phyloP scores from a whole-genome alignment of 352 stramenopile genomes.

The Saprolegnia parasitica region DNA sequence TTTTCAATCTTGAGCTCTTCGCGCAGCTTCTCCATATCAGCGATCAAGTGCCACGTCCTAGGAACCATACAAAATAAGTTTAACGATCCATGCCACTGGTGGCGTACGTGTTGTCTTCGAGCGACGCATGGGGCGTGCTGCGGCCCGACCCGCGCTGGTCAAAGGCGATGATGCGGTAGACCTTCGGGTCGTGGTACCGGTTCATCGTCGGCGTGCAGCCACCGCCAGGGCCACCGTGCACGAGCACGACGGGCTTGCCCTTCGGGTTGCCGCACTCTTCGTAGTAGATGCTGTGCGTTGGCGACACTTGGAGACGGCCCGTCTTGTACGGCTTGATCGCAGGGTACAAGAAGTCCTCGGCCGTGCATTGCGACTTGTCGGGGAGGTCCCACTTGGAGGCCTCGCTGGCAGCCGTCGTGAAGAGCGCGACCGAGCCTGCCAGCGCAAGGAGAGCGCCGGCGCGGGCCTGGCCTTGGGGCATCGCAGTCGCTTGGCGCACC shows the following conservation, averaged over 20 bases:
- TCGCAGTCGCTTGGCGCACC: neutral
- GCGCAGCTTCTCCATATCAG: slow-evolving; percentile 91
- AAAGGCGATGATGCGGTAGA: slow-evolving; percentile 91
- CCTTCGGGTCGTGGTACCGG: slow-evolving; percentile 87
- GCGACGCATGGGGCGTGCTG: slow-evolving; percentile 77
- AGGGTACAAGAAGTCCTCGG: slow-evolving; percentile 80
- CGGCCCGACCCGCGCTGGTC: slow-evolving; percentile 91
- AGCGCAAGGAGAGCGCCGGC: neutral
- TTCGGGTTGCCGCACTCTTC: slow-evolving; percentile 84
- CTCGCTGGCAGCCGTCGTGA: slow-evolving; percentile 6
- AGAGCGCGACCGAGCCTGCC: neutral
- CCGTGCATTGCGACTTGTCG: slow-evolving; percentile 24
- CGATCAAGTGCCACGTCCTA: slow-evolving; percentile 85
- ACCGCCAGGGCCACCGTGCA: slow-evolving; percentile 91
- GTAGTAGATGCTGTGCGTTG: slow-evolving; percentile 87
- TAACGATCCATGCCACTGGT: neutral
- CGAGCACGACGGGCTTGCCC: slow-evolving; percentile 89
- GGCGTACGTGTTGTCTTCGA: slow-evolving; percentile 84
- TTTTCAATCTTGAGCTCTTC: slow-evolving; percentile 80
- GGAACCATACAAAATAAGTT: neutral
- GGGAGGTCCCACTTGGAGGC: slow-evolving; percentile 19
- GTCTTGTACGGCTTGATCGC: slow-evolving; percentile 74
- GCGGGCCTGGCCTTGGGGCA: neutral
- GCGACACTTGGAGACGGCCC: slow-evolving; percentile 74
- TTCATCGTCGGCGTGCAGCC: slow-evolving; percentile 86